A percentile compares a stretch with the other conserved stretches of the same genome.
phyloP scores from a whole-genome alignment of 192 early-diverging fungal genomes.

The Coemansia erecta region DNA sequence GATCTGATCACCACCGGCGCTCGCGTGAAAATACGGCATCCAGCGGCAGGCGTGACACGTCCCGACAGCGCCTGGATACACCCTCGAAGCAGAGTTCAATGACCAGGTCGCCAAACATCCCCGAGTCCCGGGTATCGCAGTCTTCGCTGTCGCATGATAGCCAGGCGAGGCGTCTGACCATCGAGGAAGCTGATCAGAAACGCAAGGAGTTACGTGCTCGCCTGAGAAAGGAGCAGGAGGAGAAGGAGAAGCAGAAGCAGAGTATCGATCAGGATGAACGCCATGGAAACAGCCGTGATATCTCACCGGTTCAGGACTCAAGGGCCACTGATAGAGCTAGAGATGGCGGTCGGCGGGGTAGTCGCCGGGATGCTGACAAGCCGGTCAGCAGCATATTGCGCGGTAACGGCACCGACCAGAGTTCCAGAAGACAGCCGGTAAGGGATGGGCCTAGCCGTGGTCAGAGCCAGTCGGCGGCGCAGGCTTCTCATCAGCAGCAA shows the following conservation, averaged over 20 bases:
- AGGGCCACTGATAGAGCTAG: neutral
- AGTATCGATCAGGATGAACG: constrained; percentile 10
- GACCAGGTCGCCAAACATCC: neutral
- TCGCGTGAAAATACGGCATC: constrained; percentile 14
- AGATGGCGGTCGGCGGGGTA: neutral
- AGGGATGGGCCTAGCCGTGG: constrained; percentile 1
- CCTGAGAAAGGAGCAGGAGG: constrained; percentile 41
- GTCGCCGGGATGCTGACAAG: neutral
- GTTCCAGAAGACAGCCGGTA: too few relatives aligned
- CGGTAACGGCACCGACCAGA: neutral
- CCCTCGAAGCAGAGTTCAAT: neutral
- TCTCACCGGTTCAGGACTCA: constrained; percentile 3
- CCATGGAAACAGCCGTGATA: constrained; percentile 14
- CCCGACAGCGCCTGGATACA: constrained; percentile 17
- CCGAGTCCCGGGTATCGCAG: constrained; percentile 1
- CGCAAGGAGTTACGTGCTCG: constrained; percentile 45
- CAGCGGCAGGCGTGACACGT: constrained; percentile 15
- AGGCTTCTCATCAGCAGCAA: neutral
- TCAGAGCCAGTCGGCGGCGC: neutral
- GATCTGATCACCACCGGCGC: constrained; percentile 16
- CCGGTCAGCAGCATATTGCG: neutral
- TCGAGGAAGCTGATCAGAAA: constrained; percentile 35
- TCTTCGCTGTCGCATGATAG: neutral
- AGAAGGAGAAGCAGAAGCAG: constrained; percentile 47
- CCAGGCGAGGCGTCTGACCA: constrained; percentile 18